Conservation (phyloP, 75 land plant species). For the Cunninghamia lanceolata region DNA sequence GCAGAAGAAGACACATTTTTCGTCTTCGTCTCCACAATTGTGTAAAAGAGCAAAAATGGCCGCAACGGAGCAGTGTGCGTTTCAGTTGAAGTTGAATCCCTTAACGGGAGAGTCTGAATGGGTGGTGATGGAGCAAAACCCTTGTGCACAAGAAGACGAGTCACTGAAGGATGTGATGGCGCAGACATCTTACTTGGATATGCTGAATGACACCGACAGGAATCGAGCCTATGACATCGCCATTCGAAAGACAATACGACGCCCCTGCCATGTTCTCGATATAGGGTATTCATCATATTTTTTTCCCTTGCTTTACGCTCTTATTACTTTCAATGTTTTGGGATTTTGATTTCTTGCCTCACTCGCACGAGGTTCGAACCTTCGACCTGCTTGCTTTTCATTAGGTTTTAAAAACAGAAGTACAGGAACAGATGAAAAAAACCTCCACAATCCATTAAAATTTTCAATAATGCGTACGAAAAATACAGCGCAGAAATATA, state of each 20-base stretch:
- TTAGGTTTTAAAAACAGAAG: neutral
- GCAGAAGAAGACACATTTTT: neutral
- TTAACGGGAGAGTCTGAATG: constrained; percentile 72
- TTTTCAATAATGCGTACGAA: no score
- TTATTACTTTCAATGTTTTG: neutral
- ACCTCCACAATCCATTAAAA: no score
- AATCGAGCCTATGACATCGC: constrained; percentile 64
- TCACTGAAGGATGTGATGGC: constrained; percentile 25
- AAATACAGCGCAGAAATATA: no score
- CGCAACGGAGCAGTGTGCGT: neutral
- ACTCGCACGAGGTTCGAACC: neutral
- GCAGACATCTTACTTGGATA: constrained; percentile 80
- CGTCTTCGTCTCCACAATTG: neutral
- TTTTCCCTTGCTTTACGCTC: neutral
- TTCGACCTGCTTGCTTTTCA: neutral
- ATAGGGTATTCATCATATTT: constrained; percentile 59
- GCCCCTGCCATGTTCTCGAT: constrained; percentile 76
- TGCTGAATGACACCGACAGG: constrained; percentile 77
- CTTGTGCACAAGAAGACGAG: constrained; percentile 11
- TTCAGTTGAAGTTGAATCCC: constrained; percentile 63
- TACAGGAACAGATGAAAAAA: no score
- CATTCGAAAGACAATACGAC: constrained; percentile 50
- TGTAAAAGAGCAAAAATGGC: neutral
- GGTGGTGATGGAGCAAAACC: constrained; percentile 49
- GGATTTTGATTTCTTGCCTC: neutral